Base-by-base conservation (phyloP, 495 filamentous ascomycete species). In the Neurospora sp. region DNA sequence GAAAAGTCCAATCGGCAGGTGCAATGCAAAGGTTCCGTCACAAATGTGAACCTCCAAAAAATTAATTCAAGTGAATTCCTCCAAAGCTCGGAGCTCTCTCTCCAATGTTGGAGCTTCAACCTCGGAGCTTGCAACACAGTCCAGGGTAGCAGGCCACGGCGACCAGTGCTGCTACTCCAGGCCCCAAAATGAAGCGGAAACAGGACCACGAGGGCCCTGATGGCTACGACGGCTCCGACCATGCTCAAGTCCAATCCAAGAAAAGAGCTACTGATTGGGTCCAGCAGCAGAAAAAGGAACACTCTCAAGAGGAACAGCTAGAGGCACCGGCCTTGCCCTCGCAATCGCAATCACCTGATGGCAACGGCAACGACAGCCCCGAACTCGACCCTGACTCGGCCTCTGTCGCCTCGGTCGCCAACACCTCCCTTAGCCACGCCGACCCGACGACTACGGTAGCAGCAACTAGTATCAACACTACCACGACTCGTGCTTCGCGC, bases 401-500 rank as follows among this genome's bases (percentile, higher is more conserved):
- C 9, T 77, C 74, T 4, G 42, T 73, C 20, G 41, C 53, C 42
- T 73, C 75, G 12, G 69, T 39, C 38, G 72, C 73, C 61, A 69
- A 73, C 59, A 72, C 74, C 53, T 69, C 70, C 40, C 71, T 74
- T 68, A 44, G 65, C 65, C 35, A 59, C 31, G 12, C 71, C 31
- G 73, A 27, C 44, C 71, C 69, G 14, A 69, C 48, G 8, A 65
- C 42, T 74, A 79, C 79, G n/a, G 65, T 71, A 4, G 68, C 74
- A 7, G 74, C 74, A 18, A 79, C 78, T 39, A 76, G 82, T 68
- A 82, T 83, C 44, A 78, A 84, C 39, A 78, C 85, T 53, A 83
- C 86, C 16, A 78, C 81, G 14, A 88, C 86, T 72, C 89, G 88
- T n/a, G 85, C 85, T 9, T 82, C 81, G 39, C 88, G 85, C 71